Evolutionary conservation across 306 rosid genomes (phyloP).

Genomic region (Calophaca sinica): DNA sequence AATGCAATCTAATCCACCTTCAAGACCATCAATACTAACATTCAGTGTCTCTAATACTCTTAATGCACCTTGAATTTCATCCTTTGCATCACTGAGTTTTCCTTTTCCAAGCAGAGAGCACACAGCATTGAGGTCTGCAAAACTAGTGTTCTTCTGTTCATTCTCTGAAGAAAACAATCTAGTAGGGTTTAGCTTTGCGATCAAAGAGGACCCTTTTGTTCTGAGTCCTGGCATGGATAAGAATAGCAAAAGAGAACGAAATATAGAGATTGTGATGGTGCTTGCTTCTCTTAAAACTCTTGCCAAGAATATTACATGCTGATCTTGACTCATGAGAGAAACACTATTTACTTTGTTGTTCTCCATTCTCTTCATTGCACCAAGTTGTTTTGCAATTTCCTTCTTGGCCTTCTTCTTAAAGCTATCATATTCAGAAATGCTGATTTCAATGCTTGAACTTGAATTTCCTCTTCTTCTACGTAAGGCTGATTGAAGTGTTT

Average conservation of each 20-base stretch:
- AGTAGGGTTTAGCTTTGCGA: slow-evolving; percentile 55
- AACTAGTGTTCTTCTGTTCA: slow-evolving; percentile 46
- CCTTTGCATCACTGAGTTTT: slow-evolving; percentile 10
- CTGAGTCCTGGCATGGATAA: slow-evolving; percentile 54
- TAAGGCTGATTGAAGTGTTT: slow-evolving; percentile 62
- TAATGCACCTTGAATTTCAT: slow-evolving; percentile 50
- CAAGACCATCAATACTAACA: slow-evolving; percentile 51
- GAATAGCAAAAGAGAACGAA: slow-evolving; percentile 57
- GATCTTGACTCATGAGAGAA: slow-evolving; percentile 48
- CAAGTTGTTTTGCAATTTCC: slow-evolving; percentile 58
- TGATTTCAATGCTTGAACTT: slow-evolving; percentile 54
- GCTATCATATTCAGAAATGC: slow-evolving; percentile 51
- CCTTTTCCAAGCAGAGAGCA: slow-evolving; percentile 26
- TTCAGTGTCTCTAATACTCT: slow-evolving; percentile 55
- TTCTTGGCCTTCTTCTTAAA: slow-evolving; percentile 72
- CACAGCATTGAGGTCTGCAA: slow-evolving; percentile 47
- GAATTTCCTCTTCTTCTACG: slow-evolving; percentile 65
- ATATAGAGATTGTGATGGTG: slow-evolving; percentile 53
- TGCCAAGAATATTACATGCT: slow-evolving; percentile 35
- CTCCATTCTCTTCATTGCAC: slow-evolving; percentile 62
- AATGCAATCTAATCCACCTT: slow-evolving; percentile 50
- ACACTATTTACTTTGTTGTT: slow-evolving; percentile 34
- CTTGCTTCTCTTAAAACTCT: slow-evolving; percentile 63
- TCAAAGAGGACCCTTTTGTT: slow-evolving; percentile 55
- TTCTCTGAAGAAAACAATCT: slow-evolving; percentile 54